Conservation (phyloP, 345 rosid genomes). For the Sisymbrium altissimum region DNA sequence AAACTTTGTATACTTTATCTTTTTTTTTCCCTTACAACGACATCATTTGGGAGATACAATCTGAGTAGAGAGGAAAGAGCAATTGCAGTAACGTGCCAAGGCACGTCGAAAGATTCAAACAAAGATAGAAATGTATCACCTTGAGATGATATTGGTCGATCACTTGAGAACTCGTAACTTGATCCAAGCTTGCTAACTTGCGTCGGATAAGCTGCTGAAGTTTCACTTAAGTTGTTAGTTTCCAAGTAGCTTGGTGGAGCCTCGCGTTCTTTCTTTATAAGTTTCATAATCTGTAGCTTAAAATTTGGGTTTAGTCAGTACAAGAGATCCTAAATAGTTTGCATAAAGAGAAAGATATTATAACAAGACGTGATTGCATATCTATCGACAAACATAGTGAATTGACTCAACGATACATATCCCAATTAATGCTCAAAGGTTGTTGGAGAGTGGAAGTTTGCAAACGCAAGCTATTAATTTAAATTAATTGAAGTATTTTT, state of each 20-base stretch:
- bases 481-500: neutral
- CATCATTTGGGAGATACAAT: too few species aligned
- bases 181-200: neutral
- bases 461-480: neutral
- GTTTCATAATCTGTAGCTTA: neutral
- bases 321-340: neutral
- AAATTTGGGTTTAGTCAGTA: too few species aligned
- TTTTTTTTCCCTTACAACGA: too few species aligned
- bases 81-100: too few species aligned
- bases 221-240: neutral
- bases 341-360: neutral
- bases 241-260: neutral
- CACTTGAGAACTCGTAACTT: neutral
- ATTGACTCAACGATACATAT: neutral
- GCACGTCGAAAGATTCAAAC: too few species aligned
- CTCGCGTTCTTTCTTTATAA: too few species aligned
- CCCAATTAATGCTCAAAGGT: neutral
- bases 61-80: too few species aligned
- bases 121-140: neutral
- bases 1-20: too few species aligned
- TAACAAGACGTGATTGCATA: neutral
- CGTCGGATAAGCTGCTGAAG: too few species aligned
- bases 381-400: neutral
- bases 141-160: neutral
- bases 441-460: slow-evolving; percentile 1